Evolutionary conservation across 176 grass and related monocot species (phyloP), one percentile per base, ranked within the genome.

Genomic region (Calamus simplicifolius): DNA sequence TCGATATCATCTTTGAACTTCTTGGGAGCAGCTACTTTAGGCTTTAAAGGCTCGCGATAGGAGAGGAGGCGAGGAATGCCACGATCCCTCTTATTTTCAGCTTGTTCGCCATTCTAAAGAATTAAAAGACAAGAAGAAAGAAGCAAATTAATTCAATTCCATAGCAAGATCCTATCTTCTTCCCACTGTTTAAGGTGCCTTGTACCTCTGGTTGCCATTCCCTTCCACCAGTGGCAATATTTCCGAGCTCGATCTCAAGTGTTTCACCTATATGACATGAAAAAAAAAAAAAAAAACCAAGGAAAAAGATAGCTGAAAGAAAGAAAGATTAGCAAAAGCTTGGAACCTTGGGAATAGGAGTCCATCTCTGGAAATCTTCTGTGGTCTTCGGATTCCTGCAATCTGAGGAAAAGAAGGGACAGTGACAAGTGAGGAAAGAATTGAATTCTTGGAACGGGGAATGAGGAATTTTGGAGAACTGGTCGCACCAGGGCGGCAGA

Each of bases 401-500:
- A 83, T 98, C 94, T 98, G 76, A 19, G 66, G 70, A 67, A 26
- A 14, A 27, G 70, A 31, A 51, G 23, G 50, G 16, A 29, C 17
- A 54, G 3, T 1, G 6, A 10, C n/a, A n/a, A n/a, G n/a, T n/a
- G n/a, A n/a, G 18, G 25, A 19, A 21, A 62, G 29, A 51, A 38
- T 3, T 14, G 3, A 10, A 5, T 54, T 25, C 21, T 31, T 18
- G 57, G 35, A 18, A 26, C 2, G 17, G 26, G 4, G 16, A 15
- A 16, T 12, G 8, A 2, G 29, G 13, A 16, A 13, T 43, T 43
- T 2, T 43, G 35, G 16, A 17, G 18, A 16, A 17, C 28, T 19
- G 18, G 8, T n/a, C 51, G 59, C 63, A 97, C 93, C 93, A 8
- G 87, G 75, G 63, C 84, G 87, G 79, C 93, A 98, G 76, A 98